Conservation (phyloP, 441 rosid species). For the Euphorbia schlechtendalii region DNA sequence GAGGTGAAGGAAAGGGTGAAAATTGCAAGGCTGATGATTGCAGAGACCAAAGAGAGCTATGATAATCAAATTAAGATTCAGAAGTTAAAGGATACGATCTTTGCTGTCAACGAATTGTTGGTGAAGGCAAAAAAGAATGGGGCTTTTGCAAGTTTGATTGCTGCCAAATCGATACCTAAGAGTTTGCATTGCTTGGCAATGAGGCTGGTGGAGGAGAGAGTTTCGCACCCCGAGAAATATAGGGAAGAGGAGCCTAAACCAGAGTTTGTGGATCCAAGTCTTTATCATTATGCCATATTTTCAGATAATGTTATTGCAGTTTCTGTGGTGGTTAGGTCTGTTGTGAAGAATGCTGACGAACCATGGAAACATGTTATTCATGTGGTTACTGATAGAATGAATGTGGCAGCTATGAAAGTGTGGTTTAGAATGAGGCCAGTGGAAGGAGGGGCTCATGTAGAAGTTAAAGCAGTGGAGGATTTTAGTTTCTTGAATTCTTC, state of each 20-base stretch:
- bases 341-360: conserved; percentile 77
- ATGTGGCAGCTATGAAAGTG: conserved; percentile 83
- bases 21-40: conserved; percentile 56
- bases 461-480: conserved; percentile 77
- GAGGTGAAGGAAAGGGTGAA: conserved; percentile 87
- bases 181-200: conserved; percentile 89
- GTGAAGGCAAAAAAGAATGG: conserved; percentile 84
- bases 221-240: conserved; percentile 65
- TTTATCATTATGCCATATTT: conserved; percentile 77
- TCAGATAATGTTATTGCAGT: conserved; percentile 90
- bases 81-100: conserved; percentile 84
- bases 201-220: conserved; percentile 84
- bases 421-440: conserved; percentile 93
- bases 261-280: conserved; percentile 64
- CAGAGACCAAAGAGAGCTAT: conserved; percentile 74
- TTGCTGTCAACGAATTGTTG: conserved; percentile 67
- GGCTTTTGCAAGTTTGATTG: conserved; percentile 66
- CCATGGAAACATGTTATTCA: conserved; percentile 91
- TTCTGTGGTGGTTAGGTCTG: conserved; percentile 87
- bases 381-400: conserved; percentile 78
- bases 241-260: conserved; percentile 41
- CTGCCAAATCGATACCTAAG: conserved; percentile 80
- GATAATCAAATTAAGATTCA: conserved; percentile 92
- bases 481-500: conserved; percentile 59
- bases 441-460: conserved; percentile 68